These are phyloP conservation scores for Trametopsis cervina DNA, from an alignment of 768 basidiomycete species.

Conservation along the genomic window DNA sequence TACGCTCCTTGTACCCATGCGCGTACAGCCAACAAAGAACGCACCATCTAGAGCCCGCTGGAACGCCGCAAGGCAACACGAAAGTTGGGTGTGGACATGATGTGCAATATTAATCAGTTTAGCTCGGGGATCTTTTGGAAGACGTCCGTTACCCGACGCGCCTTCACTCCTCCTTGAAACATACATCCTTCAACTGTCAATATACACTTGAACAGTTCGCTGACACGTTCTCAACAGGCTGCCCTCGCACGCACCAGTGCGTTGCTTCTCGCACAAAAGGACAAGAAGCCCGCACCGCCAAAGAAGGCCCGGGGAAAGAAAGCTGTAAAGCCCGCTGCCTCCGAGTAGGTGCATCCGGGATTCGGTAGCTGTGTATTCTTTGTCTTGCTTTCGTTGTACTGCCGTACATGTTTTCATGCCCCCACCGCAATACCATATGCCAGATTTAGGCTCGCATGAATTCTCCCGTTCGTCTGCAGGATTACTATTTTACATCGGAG, in stretches of 20 bases:
- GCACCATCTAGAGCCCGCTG: conserved; percentile 94
- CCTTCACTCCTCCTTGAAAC: conserved; percentile 69
- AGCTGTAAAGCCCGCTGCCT: conserved; percentile 20
- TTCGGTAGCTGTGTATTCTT: conserved; percentile 5
- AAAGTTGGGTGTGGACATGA: conserved; percentile 90
- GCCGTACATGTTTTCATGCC: conserved; percentile 10
- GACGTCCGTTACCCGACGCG: conserved; percentile 50
- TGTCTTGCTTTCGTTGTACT: conserved; percentile 7
- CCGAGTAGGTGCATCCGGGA: not conserved
- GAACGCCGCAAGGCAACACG: conserved; percentile 56
- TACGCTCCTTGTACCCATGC: no score
- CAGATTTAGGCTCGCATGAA: not conserved
- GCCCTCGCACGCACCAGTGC: conserved; percentile 73
- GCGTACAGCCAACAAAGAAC: no score
- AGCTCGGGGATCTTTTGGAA: conserved; percentile 62
- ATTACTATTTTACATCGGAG: no score
- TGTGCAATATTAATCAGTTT: conserved; percentile 65
- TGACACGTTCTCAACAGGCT: conserved; percentile 37
- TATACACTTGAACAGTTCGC: not conserved
- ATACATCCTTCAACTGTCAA: conserved; percentile 34
- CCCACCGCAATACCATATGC: conserved; percentile 1
- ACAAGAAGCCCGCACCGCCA: conserved; percentile 57
- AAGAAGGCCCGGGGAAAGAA: conserved; percentile 76
- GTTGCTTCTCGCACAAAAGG: conserved; percentile 59
- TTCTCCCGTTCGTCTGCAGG: no score